Evolutionary conservation across 177 flowering plant genomes (phyloP), one percentile per base, ranked within the genome.

Genomic region (Vitis hybrid): DNA sequence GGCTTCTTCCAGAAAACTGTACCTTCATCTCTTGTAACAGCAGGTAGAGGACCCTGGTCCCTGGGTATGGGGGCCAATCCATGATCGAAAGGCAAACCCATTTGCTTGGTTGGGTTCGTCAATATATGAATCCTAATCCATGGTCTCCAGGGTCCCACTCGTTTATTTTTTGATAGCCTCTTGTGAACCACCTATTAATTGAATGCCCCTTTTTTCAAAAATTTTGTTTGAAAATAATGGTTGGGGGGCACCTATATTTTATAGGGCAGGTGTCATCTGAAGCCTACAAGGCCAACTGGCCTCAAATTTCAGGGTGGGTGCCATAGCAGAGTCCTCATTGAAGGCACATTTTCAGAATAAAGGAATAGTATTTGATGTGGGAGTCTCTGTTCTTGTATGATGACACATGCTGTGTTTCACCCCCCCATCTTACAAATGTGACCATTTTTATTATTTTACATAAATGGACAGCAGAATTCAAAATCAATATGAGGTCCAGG

Each of bases 321-420:
- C 62, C 14, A 22, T 5, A 5, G 2, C 1, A 59, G 13, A 11
- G 26, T 22, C 64, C 52, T 20, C 13, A 26, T 58, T 51, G 2
- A 29, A 51, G 55, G 18, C 15, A n/a, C 55, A 57, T 26, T n/a
- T 16, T 6, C 10, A 31, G 52, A n/a, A 14, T 12, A 65, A 48
- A 16, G 7, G 51, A 69, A 19, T 31, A 66, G 61, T 69, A 59
- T 72, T 16, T 66, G 60, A 51, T 31, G 64, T 19, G 16, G 69
- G 55, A n/a, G 55, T 19, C 45, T 22, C 7, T 22, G 15, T 18
- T 53, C 11, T 13, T 14, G 45, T 33, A 18, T 33, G 18, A 31
- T 1, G 31, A 59, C 75, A 72, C 75, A 72, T 72, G 75, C 65
- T 39, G 2, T 72, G 75, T 66, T 33, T 52, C n/a, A 33, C 6